phyloP scores from a whole-genome alignment of 257 asterid species.

The Solanum arcanum region DNA sequence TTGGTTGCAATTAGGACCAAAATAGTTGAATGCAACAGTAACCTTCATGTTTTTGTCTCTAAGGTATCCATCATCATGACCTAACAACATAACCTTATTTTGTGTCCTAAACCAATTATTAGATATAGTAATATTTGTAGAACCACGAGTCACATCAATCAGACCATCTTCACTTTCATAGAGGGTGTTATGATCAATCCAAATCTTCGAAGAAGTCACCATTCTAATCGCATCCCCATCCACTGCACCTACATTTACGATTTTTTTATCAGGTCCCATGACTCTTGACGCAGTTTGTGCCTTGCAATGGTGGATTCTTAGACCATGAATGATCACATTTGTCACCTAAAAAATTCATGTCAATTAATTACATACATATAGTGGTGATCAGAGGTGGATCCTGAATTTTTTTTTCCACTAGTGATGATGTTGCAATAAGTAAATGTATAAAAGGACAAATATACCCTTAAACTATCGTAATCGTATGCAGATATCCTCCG shows the following conservation, averaged over 20 bases:
- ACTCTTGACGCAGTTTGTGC: slow-evolving; percentile 39
- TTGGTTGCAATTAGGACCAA: slow-evolving; percentile 66
- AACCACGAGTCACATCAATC: slow-evolving; percentile 75
- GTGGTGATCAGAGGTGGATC: not conserved
- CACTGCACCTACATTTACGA: slow-evolving; percentile 32
- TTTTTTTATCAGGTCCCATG: slow-evolving; percentile 32
- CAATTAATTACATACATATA: not conserved
- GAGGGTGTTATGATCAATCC: slow-evolving; percentile 81
- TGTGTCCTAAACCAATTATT: slow-evolving; percentile 71
- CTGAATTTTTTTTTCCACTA: too few relatives aligned
- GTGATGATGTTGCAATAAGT: not conserved
- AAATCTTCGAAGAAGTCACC: slow-evolving; percentile 45
- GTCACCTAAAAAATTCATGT: slow-evolving; percentile 25
- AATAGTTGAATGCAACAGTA: slow-evolving; percentile 75
- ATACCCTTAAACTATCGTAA: too few relatives aligned
- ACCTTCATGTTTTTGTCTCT: slow-evolving; percentile 65
- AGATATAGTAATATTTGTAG: slow-evolving; percentile 59
- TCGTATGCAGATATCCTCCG: too few relatives aligned
- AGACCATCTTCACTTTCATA: slow-evolving; percentile 51
- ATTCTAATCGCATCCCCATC: slow-evolving; percentile 77
- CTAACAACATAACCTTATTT: slow-evolving; percentile 73
- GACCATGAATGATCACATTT: slow-evolving; percentile 67
- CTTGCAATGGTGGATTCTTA: slow-evolving; percentile 54
- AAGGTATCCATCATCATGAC: slow-evolving; percentile 59
- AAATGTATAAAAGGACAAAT: not conserved